phyloP scores from a whole-genome alignment of 1,139 yeast genomes.

The Candida sojae region DNA sequence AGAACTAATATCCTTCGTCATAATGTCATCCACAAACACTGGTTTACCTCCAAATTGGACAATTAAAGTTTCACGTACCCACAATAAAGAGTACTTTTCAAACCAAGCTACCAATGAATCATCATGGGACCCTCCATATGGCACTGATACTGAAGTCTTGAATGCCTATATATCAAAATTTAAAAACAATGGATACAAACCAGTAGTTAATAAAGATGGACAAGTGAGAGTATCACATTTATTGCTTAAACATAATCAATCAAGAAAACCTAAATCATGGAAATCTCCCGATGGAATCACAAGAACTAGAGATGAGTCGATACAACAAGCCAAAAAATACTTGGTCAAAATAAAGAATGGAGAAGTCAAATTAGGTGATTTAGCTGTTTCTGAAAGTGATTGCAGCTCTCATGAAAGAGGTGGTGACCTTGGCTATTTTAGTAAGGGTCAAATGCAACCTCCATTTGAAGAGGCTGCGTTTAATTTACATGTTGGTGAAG shows the following conservation, averaged over 20 bases:
- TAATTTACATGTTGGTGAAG: constrained; percentile 76
- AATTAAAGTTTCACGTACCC: constrained; percentile 74
- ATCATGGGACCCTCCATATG: constrained; percentile 90
- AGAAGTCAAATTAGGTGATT: constrained; percentile 64
- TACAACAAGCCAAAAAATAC: constrained; percentile 58
- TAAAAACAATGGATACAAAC: constrained; percentile 60
- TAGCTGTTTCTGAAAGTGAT: constrained; percentile 85
- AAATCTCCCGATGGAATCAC: constrained; percentile 72
- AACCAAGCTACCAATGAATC: constrained; percentile 73
- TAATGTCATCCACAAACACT: constrained; percentile 34
- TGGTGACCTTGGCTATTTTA: constrained; percentile 91
- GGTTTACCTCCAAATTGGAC: constrained; percentile 92
- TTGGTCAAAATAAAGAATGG: constrained; percentile 68
- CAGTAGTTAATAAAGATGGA: constrained; percentile 52
- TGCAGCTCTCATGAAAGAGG: constrained; percentile 85
- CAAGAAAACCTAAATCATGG: constrained; percentile 93
- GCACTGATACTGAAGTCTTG: constrained; percentile 66
- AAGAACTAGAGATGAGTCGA: constrained; percentile 81
- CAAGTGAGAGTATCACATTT: constrained; percentile 60
- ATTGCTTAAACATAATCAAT: constrained; percentile 76
- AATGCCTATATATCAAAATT: constrained; percentile 53
- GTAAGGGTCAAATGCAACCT: constrained; percentile 93
- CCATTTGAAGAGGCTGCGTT: constrained; percentile 88
- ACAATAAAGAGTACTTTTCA: constrained; percentile 80
- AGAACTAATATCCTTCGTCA: not conserved